Evolutionary conservation across 139 green algal genomes (phyloP).

Genomic region (Chlorella sp.): DNA sequence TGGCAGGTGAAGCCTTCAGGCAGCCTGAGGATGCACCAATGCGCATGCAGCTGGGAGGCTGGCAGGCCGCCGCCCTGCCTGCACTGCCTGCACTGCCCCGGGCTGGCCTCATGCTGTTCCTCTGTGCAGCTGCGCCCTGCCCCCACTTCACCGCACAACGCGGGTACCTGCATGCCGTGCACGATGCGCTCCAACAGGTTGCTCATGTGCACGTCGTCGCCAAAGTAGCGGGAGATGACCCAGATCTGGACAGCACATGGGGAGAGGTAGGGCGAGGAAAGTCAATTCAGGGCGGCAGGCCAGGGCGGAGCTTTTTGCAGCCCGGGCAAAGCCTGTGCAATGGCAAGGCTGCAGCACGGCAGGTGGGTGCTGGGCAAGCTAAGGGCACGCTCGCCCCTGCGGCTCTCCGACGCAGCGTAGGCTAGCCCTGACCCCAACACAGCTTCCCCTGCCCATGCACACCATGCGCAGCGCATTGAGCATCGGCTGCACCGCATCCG

Average conservation of each 20-base stretch:
- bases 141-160: not conserved
- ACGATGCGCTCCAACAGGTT: slow-evolving; percentile 88
- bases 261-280: not conserved
- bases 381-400: not conserved
- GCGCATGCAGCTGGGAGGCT: not conserved
- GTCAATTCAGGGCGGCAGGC: not conserved
- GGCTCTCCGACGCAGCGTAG: not conserved
- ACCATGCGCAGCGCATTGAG: slow-evolving; percentile 93
- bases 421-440: not conserved
- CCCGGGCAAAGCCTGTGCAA: not conserved
- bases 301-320: not conserved
- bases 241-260: slow-evolving; percentile 65
- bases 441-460: not conserved
- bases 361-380: not conserved
- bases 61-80: too few relatives aligned
- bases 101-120: not conserved
- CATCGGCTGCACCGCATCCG: slow-evolving; percentile 85
- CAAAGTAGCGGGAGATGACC: slow-evolving; percentile 89
- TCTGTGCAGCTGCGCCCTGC: not conserved
- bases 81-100: too few relatives aligned
- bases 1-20: not conserved
- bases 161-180: slow-evolving; percentile 69
- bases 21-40: too few relatives aligned
- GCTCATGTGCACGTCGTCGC: slow-evolving; percentile 90
- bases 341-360: not conserved